Conservation (phyloP, 352 stramenopile species). For the Phytophthora citrophthora region DNA sequence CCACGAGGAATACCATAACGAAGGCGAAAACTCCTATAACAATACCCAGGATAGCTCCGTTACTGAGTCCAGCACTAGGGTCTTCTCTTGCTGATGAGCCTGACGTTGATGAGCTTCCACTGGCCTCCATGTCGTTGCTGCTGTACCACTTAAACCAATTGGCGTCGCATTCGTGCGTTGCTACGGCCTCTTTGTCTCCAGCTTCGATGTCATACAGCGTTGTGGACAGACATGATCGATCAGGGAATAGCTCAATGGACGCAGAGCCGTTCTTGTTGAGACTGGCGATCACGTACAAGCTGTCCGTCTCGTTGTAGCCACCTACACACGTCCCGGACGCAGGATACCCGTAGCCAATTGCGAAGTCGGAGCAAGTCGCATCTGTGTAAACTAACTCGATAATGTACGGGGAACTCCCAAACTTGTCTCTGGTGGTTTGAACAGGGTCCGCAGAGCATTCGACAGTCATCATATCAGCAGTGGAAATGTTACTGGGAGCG, state of each 20-base stretch:
- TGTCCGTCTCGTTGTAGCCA: conserved; percentile 10
- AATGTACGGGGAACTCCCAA: conserved; percentile 21
- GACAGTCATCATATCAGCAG: conserved; percentile 16
- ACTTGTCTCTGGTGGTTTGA: conserved; percentile 12
- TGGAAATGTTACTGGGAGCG: conserved; percentile 6
- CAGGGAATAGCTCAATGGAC: conserved; percentile 10
- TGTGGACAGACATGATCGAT: conserved; percentile 17
- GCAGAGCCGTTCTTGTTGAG: conserved; percentile 20
- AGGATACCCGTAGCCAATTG: conserved; percentile 12
- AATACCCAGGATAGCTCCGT: conserved; percentile 8
- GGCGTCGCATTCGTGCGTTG: conserved; percentile 15
- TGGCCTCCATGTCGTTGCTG: conserved; percentile 16
- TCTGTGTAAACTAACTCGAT: conserved; percentile 17
- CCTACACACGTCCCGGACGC: conserved; percentile 14
- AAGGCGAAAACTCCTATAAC: conserved; percentile 2
- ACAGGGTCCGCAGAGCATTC: conserved; percentile 17
- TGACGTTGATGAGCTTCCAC: background rate
- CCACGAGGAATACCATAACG: conserved; percentile 2
- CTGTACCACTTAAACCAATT: conserved; percentile 30
- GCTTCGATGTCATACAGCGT: conserved; percentile 8
- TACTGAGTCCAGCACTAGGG: conserved; percentile 2
- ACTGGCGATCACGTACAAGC: conserved; percentile 24
- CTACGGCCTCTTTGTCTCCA: conserved; percentile 9
- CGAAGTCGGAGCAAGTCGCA: conserved; percentile 11
- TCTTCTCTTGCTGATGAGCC: background rate